phyloP scores from a whole-genome alignment of 129 eudicot species.

The Cynara cardunculus region DNA sequence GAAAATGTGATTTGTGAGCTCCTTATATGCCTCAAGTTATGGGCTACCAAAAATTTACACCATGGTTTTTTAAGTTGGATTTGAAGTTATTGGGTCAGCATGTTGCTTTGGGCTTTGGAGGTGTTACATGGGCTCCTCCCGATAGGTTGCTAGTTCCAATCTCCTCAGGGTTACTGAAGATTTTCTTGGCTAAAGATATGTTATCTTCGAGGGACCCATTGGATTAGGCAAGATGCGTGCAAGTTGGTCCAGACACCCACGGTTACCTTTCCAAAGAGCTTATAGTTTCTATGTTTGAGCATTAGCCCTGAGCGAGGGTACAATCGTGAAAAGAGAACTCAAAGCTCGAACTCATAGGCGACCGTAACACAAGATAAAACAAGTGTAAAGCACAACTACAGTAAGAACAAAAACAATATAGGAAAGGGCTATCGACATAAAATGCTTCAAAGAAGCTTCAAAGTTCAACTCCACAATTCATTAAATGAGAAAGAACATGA shows the following conservation, averaged over 20 bases:
- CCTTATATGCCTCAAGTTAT: too few species aligned
- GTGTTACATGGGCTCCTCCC: not conserved
- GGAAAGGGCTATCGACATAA: too few species aligned
- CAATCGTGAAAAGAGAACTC: not conserved
- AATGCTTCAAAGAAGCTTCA: not conserved
- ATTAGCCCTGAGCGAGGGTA: not conserved
- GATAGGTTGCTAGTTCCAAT: too few species aligned
- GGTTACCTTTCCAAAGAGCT: not conserved
- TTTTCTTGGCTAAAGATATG: too few species aligned
- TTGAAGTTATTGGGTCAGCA: too few species aligned
- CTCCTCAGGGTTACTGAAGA: too few species aligned
- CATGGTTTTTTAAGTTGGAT: too few species aligned
- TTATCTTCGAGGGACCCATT: not conserved
- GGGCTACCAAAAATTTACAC: too few species aligned
- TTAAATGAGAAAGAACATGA: not conserved
- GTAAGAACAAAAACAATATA: not conserved
- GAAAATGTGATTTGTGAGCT: too few species aligned
- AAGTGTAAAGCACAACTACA: too few species aligned
- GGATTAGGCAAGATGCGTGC: not conserved
- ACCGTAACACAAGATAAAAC: not conserved
- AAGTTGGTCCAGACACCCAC: not conserved
- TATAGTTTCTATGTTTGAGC: not conserved
- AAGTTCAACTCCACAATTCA: constrained; percentile 11
- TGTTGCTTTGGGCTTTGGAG: too few species aligned
- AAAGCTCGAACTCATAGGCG: not conserved